A percentile compares a stretch with the other conserved stretches of the same genome.
phyloP scores from a whole-genome alignment of 495 filamentous ascomycete genomes.

The Elaphomyces granulatus region DNA sequence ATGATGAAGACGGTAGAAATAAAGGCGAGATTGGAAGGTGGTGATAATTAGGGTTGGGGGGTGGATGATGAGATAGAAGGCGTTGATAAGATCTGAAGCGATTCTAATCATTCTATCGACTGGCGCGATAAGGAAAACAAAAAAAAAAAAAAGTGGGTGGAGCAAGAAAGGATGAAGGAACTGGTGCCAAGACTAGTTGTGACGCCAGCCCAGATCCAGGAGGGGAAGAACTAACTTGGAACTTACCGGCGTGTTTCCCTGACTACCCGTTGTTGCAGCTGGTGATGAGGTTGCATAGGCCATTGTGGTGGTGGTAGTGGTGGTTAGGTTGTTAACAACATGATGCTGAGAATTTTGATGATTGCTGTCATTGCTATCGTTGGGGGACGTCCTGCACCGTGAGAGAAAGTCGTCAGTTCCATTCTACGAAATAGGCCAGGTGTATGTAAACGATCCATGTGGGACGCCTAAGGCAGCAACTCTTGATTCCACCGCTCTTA shows the following conservation, averaged over 20 bases:
- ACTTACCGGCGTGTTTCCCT: constrained; percentile 54
- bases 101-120: constrained; percentile 21
- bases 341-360: background rate
- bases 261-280: constrained; percentile 51
- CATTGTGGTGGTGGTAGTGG: constrained; percentile 36
- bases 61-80: background rate
- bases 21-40: no score
- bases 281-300: constrained; percentile 51
- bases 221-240: no score
- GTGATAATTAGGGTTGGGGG: background rate
- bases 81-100: constrained; percentile 39
- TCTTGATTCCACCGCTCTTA: no score
- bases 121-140: constrained; percentile 3
- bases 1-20: constrained; percentile 26
- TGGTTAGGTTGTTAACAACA: no score
- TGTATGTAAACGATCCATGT: no score
- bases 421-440: no score
- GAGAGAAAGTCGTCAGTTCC: no score
- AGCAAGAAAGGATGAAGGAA: background rate
- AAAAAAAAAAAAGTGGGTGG: constrained; percentile 1
- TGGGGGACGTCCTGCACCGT: constrained; percentile 29
- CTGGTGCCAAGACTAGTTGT: background rate
- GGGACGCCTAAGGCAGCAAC: no score
- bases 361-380: background rate
- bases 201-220: background rate